A percentile compares a stretch with the other conserved stretches of the same genome.
These are phyloP conservation scores for Eucalyptus sp. DNA, from an alignment of 345 rosid genomes.

Conservation along the genomic window DNA sequence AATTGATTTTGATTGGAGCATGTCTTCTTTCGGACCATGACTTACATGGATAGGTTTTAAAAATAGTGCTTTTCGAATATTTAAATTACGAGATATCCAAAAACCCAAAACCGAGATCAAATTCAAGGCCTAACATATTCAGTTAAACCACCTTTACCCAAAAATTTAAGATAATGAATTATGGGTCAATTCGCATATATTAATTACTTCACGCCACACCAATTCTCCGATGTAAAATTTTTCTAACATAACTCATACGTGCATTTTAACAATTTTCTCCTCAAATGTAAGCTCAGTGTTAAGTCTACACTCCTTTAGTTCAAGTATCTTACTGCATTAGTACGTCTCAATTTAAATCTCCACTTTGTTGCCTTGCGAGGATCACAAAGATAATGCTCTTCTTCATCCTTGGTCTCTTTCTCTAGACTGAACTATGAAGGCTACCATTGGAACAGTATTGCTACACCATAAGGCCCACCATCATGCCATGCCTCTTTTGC, in stretches of 20 bases:
- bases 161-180: too few species aligned
- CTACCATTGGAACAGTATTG: accelerated
- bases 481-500: neutral
- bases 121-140: neutral
- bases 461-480: neutral
- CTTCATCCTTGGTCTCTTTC: neutral
- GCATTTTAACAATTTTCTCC: too few species aligned
- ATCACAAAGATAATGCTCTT: neutral
- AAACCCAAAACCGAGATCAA: neutral
- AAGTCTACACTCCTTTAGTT: neutral
- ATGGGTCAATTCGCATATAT: neutral
- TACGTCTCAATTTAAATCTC: accelerated
- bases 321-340: accelerated
- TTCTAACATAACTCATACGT: neutral
- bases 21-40: neutral
- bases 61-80: neutral
- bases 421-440: neutral
- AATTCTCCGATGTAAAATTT: accelerated
- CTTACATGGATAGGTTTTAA: neutral
- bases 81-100: neutral
- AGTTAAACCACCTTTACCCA: accelerated
- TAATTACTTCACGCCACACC: accelerated
- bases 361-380: neutral
- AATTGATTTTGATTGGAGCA: neutral
- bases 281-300: neutral